Evolutionary conservation across 2,329 filamentous ascomycete species (phyloP).

Genomic region (Calonectria pseudoturangicola): DNA sequence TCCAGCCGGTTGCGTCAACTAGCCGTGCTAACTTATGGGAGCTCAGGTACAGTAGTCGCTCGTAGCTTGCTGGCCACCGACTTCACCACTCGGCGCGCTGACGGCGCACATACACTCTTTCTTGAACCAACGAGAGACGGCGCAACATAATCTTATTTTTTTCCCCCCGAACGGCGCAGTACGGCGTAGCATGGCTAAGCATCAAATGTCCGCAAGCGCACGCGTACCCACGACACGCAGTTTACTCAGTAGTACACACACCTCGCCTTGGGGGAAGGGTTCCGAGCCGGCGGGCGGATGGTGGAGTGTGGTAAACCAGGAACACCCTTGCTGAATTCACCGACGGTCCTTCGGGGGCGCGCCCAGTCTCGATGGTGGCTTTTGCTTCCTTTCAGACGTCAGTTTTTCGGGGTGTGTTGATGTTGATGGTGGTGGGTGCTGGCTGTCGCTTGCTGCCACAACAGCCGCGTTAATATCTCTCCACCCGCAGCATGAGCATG

Average conservation of each 20-base stretch:
- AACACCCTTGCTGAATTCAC: conserved; percentile 50
- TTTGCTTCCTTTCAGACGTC: conserved; percentile 43
- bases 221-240: conserved; percentile 19
- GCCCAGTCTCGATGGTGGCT: conserved; percentile 27
- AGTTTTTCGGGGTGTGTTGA: conserved; percentile 27
- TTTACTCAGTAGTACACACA: conserved; percentile 27
- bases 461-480: conserved; percentile 40
- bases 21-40: conserved; percentile 34
- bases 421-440: conserved; percentile 21
- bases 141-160: conserved; percentile 33
- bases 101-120: conserved; percentile 12
- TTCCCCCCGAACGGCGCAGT: conserved; percentile 25
- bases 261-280: conserved; percentile 34
- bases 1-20: conserved; percentile 41
- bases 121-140: conserved; percentile 26
- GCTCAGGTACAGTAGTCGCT: conserved; percentile 24
- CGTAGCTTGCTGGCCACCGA: conserved; percentile 25
- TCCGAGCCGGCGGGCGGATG: conserved; percentile 47
- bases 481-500: conserved; percentile 40
- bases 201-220: conserved; percentile 28
- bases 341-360: conserved; percentile 36
- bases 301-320: conserved; percentile 43
- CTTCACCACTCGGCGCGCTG: conserved; percentile 31
- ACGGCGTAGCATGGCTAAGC: conserved; percentile 26
- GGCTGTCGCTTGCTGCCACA: conserved; percentile 30